Percentiles rank a stretch among this genome's conserved stretches.
Conservation (phyloP, 805 yeast species). For the Brettanomyces anomalus region DNA sequence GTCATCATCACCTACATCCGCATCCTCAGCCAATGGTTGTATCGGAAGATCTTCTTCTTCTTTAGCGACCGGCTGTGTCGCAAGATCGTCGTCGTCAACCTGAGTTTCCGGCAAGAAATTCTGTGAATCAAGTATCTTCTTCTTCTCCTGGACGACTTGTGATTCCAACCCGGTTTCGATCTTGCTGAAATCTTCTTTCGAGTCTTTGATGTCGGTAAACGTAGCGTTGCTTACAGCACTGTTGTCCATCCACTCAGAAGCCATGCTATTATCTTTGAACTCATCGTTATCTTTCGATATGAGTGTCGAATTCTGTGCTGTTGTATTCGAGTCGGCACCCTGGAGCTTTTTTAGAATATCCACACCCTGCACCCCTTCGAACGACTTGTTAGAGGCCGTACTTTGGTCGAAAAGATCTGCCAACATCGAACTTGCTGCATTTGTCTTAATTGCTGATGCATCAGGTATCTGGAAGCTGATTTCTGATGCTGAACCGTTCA, state of each 20-base stretch:
- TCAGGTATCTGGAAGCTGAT: conserved; percentile 25
- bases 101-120: conserved; percentile 24
- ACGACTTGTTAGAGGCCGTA: conserved; percentile 12
- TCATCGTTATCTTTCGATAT: neutral
- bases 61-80: conserved; percentile 1
- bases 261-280: neutral
- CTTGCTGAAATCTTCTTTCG: neutral
- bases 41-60: neutral
- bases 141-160: conserved; percentile 11
- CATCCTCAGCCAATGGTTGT: neutral
- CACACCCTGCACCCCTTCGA: conserved; percentile 11
- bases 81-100: conserved; percentile 12
- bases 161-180: conserved; percentile 2
- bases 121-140: conserved; percentile 20
- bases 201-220: neutral
- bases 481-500: conserved; percentile 22
- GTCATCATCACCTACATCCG: conserved; percentile 10
- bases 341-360: conserved; percentile 1
- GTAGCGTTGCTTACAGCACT: neutral
- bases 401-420: conserved; percentile 19
- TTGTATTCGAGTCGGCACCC: neutral
- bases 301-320: conserved; percentile 4
- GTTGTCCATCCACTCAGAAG: neutral
- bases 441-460: conserved; percentile 22
- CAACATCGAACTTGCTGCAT: conserved; percentile 10